Percentiles rank a stretch among this genome's conserved stretches.
Conservation (phyloP, 768 basidiomycete genomes). For the Infundibulicybe gibba region DNA sequence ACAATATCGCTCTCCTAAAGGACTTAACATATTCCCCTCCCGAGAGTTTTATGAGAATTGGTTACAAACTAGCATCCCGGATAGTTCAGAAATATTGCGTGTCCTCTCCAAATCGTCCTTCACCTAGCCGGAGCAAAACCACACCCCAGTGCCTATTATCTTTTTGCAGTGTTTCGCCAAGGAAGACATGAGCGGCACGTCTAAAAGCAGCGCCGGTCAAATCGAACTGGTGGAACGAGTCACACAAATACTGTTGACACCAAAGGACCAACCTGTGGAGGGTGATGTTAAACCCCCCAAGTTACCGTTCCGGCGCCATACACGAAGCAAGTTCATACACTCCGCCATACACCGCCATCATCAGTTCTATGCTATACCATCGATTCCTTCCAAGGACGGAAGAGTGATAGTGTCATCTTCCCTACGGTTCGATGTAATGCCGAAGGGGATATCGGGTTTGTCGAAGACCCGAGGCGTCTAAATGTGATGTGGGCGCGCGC, state of each 20-base stretch:
- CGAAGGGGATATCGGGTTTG: constrained; percentile 59
- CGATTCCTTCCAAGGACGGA: constrained; percentile 66
- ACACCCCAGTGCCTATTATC: constrained; percentile 42
- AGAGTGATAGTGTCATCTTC: constrained; percentile 65
- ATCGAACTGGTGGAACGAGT: constrained; percentile 48
- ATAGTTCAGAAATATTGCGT: constrained; percentile 30
- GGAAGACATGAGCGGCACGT: constrained; percentile 55
- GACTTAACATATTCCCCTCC: constrained; percentile 60
- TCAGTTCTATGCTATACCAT: constrained; percentile 43
- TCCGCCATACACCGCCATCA: constrained; percentile 37
- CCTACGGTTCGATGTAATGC: constrained; percentile 61
- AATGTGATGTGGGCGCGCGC: constrained; percentile 75
- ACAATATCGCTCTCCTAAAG: constrained; percentile 62
- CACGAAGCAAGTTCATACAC: constrained; percentile 47
- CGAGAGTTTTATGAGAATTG: constrained; percentile 57
- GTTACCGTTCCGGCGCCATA: constrained; percentile 60
- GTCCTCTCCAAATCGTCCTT: constrained; percentile 39
- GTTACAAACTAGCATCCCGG: constrained; percentile 41
- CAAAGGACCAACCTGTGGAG: constrained; percentile 10
- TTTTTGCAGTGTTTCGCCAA: constrained; percentile 56
- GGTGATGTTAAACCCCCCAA: constrained; percentile 12
- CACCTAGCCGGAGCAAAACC: constrained; percentile 50
- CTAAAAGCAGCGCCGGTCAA: constrained; percentile 62
- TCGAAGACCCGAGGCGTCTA: constrained; percentile 55
- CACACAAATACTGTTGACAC: constrained; percentile 34